Base-by-base conservation (phyloP, 2,329 filamentous ascomycete genomes). In the Hypoxylon sp. region DNA sequence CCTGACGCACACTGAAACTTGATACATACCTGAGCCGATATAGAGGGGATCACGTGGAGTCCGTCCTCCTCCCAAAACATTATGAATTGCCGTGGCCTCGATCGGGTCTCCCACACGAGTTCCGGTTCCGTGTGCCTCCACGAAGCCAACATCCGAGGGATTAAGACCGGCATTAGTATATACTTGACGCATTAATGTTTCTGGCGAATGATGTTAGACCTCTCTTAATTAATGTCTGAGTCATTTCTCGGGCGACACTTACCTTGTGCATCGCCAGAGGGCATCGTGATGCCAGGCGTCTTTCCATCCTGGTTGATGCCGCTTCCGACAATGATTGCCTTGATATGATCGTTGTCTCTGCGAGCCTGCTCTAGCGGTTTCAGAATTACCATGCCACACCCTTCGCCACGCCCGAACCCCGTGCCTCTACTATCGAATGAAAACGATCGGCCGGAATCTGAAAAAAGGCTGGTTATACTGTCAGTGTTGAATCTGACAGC, bases 401-500 rank as follows among this genome's bases (percentile, higher is more conserved):
- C 89, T 70, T 91, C 89, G 7, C 87, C 89, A 9, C 89, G 83
- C 0, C 84, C 87, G 70, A 89, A 91, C 0, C 89, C 90, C 41
- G 83, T 83, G 4, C 83, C 87, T 50, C 80, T 77, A 17, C 76
- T 75, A 70, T 87, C 86, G 69, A 83, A 87, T 30, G 85, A 85
- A 53, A 82, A 83, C 13, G 83, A 87, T 38, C 83, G 80, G 1
- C 86, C 86, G 0, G 82, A 81, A 30, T 86, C 82, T 1, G 84
- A 85, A 23, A 89, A 81, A 51, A 87, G 73, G 74, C 73, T 82
- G 69, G 19, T 76, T 1, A n/a, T 23, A 25, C 1, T 46, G 17
- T 63, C 43, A 69, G 58, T 55, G 51, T 28, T 32, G 17, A 58
- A 25, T 56, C 72, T 71, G 17, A 68, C 75, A 36, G 52, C 59